Base-by-base conservation (phyloP, 1,284 basidiomycete species). In the Puccinia hordei region DNA sequence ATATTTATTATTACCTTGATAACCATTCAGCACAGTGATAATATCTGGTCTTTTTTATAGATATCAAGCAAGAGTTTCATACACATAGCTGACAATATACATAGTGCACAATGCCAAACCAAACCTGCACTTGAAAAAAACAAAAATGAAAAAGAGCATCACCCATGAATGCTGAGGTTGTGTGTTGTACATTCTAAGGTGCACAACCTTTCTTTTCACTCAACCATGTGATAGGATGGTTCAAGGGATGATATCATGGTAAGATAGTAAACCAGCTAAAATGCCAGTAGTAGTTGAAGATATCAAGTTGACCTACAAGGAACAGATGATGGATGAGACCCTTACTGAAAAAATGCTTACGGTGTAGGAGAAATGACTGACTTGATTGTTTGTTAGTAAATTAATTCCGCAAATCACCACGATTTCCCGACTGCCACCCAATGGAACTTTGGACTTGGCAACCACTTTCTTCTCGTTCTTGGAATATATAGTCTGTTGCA, bases 401-500 rank as follows among this genome's bases (percentile, higher is more conserved):
- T 76, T 35, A 1, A 24, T 22, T 35, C 74, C 74, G 24, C 44
- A 49, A 8, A 76, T 30, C n/a, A 76, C 49, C 35, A 76, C 49
- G 17, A 76, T 53, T 66, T 66, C 46, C 22, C 61, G 59, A 49
- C 24, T 41, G 35, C 74, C 74, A 41, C 74, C 74, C n/a, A 66
- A 24, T 15, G n/a, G 17, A n/a, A 61, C 49, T 27, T 63, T 49
- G 49, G 59, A 49, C 38, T 51, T 59, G 33, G 84, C 73, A 41
- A 85, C 82, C 22, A 85, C 81, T 44, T 83, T 82, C 13, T 81
- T 81, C 10, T 75, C 77, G 12, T 30, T 51, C 3, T 33, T 27
- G 44, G 82, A 82, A 81, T 83, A 83, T 9, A 83, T 81, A 6
- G 84, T 84, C n/a, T 83, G 81, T 65, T 85, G 84, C 22, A 83